Percentiles rank a stretch among this genome's conserved stretches.
phyloP scores from a whole-genome alignment of 371 early-diverging fungal species.

The Mortierella sp. region DNA sequence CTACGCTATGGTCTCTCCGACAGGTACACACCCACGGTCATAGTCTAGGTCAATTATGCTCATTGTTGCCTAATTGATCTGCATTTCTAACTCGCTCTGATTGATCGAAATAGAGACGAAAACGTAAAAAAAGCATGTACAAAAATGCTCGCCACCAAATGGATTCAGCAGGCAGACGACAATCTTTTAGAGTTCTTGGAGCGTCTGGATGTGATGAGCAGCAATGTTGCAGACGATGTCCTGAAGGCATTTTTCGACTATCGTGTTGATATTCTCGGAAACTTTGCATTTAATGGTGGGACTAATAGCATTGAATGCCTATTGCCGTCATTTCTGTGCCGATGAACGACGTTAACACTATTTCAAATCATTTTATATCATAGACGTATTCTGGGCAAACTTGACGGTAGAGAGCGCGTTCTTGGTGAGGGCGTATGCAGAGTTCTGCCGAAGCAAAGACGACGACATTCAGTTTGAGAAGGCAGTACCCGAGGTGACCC shows the following conservation, averaged over 20 bases:
- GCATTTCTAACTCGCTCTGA: neutral
- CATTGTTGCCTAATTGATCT: too few species aligned
- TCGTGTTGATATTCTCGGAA: slow-evolving; percentile 75
- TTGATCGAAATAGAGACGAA: slow-evolving; percentile 65
- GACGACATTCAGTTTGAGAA: slow-evolving; percentile 70
- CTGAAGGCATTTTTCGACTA: slow-evolving; percentile 76
- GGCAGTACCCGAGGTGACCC: slow-evolving; percentile 79
- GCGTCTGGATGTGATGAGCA: slow-evolving; percentile 84
- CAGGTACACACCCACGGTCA: slow-evolving; percentile 58
- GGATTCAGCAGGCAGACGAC: slow-evolving; percentile 82
- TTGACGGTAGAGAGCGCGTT: slow-evolving; percentile 85
- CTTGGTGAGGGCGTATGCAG: slow-evolving; percentile 74
- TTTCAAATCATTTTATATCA: neutral
- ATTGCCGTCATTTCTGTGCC: neutral
- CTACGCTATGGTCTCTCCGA: slow-evolving; percentile 83
- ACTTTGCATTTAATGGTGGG: slow-evolving; percentile 68
- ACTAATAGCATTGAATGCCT: neutral
- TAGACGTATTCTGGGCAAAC: slow-evolving; percentile 82
- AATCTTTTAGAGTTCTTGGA: slow-evolving; percentile 86
- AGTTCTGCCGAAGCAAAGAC: slow-evolving; percentile 63
- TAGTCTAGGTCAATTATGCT: too few species aligned
- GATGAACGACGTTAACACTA: neutral
- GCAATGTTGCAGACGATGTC: slow-evolving; percentile 75
- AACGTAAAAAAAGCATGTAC: slow-evolving; percentile 80
- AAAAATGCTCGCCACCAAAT: slow-evolving; percentile 78